Evolutionary conservation across 495 filamentous ascomycete genomes (phyloP).

Genomic region (Hypoxylon fuscum): DNA sequence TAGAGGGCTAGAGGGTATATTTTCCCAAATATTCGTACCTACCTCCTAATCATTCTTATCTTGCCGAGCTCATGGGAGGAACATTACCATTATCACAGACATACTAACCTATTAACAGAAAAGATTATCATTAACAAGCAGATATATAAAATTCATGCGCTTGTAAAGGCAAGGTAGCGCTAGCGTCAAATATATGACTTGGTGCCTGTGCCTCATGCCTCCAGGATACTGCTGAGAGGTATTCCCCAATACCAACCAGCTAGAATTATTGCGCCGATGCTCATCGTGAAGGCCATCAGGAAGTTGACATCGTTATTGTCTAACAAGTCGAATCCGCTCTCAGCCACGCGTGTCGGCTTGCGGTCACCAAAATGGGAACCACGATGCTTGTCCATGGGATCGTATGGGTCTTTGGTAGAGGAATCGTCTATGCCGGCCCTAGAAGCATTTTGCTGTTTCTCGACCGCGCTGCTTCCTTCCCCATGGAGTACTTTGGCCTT

Average conservation of each 20-base stretch:
- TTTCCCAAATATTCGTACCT: no score
- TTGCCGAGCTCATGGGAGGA: no score
- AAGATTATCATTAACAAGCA: no score
- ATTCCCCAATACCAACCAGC: constrained; percentile 62
- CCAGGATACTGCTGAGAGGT: constrained; percentile 52
- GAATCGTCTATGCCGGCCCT: constrained; percentile 35
- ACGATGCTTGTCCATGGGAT: constrained; percentile 53
- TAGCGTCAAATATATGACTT: no score
- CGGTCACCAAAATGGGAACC: constrained; percentile 60
- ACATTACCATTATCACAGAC: no score
- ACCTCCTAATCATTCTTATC: no score
- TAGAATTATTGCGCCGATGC: constrained; percentile 76
- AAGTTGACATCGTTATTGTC: constrained; percentile 96
- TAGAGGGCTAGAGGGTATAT: no score
- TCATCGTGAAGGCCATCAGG: constrained; percentile 85
- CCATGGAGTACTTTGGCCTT: constrained; percentile 49
- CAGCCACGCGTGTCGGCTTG: constrained; percentile 74
- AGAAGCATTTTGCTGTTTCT: constrained; percentile 44
- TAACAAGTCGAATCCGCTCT: constrained; percentile 77
- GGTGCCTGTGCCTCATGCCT: constrained; percentile 30
- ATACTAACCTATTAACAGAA: no score
- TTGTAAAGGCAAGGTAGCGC: no score
- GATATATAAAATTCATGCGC: no score
- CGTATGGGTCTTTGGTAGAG: constrained; percentile 46
- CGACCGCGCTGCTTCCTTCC: constrained; percentile 46